Evolutionary conservation across 1,284 basidiomycete genomes (phyloP).

Genomic region (Rhodotorula glutinis): DNA sequence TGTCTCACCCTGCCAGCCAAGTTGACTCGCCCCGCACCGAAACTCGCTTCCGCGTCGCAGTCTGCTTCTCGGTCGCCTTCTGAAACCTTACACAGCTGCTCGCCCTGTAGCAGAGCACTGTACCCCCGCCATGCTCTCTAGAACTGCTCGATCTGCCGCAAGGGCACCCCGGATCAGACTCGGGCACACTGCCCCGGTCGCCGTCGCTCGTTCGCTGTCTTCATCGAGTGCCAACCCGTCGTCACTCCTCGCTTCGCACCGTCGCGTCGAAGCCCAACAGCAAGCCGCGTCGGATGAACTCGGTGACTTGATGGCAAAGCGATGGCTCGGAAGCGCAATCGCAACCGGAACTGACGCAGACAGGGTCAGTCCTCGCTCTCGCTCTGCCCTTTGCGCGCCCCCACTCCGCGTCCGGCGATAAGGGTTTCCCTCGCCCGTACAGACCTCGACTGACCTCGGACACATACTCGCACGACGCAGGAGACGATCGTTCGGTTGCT

Average conservation of each 20-base stretch:
- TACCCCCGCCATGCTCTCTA: slow-evolving; percentile 6
- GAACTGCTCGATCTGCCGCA: background rate
- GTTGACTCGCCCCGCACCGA: too few relatives aligned
- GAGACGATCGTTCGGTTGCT: slow-evolving; percentile 64
- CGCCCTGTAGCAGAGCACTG: too few relatives aligned
- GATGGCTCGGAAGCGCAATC: slow-evolving; percentile 38
- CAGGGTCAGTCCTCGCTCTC: slow-evolving; percentile 24
- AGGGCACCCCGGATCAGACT: background rate
- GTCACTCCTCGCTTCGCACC: slow-evolving; percentile 33
- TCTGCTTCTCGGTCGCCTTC: too few relatives aligned
- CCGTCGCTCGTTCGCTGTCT: slow-evolving; percentile 5
- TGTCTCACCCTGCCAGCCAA: too few relatives aligned
- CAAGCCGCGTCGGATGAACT: slow-evolving; percentile 29
- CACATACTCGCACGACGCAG: background rate
- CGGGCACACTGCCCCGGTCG: background rate
- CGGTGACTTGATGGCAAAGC: slow-evolving; percentile 37
- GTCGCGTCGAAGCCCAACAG: slow-evolving; percentile 33
- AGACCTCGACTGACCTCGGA: background rate
- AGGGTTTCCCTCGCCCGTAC: background rate
- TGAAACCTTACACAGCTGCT: too few relatives aligned
- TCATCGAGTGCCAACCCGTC: slow-evolving; percentile 8
- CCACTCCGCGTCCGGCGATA: background rate
- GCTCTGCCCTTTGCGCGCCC: too few relatives aligned
- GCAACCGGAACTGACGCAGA: slow-evolving; percentile 33
- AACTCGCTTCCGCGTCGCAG: too few relatives aligned